Evolutionary conservation across 768 basidiomycete genomes (phyloP).

Genomic region (Russula virescens): DNA sequence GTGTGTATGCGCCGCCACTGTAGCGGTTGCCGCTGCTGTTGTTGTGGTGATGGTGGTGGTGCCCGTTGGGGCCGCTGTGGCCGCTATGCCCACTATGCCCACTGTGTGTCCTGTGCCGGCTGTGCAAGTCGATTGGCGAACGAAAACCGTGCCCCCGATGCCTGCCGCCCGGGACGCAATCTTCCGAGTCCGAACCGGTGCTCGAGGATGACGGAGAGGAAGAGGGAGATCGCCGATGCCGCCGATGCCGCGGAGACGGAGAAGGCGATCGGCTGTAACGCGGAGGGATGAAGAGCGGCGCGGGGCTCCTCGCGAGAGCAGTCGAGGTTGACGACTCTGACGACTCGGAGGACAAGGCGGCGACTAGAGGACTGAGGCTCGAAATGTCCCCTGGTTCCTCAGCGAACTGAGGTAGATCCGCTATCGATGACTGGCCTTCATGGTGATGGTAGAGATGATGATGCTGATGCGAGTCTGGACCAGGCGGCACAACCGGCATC

Average conservation of each 20-base stretch:
- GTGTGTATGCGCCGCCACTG: slow-evolving; percentile 1
- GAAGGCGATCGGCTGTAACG: slow-evolving; percentile 37
- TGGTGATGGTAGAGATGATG: no score
- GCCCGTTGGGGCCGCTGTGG: background rate
- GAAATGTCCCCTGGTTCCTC: slow-evolving; percentile 29
- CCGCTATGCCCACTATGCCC: slow-evolving; percentile 7
- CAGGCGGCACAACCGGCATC: slow-evolving; percentile 11
- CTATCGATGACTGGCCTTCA: slow-evolving; percentile 8
- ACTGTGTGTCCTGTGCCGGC: slow-evolving; percentile 7
- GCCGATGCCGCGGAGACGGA: slow-evolving; percentile 29
- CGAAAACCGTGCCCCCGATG: background rate
- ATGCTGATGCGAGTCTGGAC: background rate
- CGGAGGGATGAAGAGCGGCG: slow-evolving; percentile 28
- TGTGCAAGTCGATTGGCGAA: slow-evolving; percentile 8
- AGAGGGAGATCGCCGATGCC: slow-evolving; percentile 37
- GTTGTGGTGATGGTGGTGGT: background rate
- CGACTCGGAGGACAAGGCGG: slow-evolving; percentile 15
- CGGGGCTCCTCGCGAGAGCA: slow-evolving; percentile 29
- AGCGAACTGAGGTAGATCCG: slow-evolving; percentile 26
- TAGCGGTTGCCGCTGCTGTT: background rate
- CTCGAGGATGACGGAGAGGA: background rate
- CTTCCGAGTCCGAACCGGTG: slow-evolving; percentile 13
- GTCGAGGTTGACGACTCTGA: slow-evolving; percentile 20
- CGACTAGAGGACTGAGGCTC: slow-evolving; percentile 30
- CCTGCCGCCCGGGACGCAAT: background rate